These are phyloP conservation scores for Dothidotthia symphoricarpi DNA, from an alignment of 2,329 filamentous ascomycete species.

Conservation along the genomic window DNA sequence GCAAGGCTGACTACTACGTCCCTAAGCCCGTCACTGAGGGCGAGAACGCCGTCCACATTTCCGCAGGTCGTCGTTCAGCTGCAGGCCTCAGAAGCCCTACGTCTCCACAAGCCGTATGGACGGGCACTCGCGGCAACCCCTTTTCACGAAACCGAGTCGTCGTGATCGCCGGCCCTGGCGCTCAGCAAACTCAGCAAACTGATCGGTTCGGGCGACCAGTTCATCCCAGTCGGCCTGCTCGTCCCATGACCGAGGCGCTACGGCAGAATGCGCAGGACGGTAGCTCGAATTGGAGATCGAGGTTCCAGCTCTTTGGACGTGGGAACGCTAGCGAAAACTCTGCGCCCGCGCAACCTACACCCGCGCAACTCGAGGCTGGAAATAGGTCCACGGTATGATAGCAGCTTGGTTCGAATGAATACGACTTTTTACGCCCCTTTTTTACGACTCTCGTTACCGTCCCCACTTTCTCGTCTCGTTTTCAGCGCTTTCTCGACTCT, in stretches of 20 bases:
- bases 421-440: not conserved
- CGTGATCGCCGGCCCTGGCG: conserved; percentile 17
- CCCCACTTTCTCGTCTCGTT: not conserved
- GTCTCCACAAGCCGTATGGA: conserved; percentile 36
- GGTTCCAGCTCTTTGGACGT: conserved; percentile 25
- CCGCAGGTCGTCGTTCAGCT: conserved; percentile 29
- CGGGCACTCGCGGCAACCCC: conserved; percentile 28
- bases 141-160: conserved; percentile 36
- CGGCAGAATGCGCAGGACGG: conserved; percentile 11
- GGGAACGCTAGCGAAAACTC: conserved; percentile 16
- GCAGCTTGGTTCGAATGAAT: not conserved
- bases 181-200: conserved; percentile 11
- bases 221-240: conserved; percentile 27
- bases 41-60: conserved; percentile 35
- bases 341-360: conserved; percentile 26
- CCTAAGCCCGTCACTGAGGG: conserved; percentile 78
- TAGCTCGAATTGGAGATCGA: conserved; percentile 26
- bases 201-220: conserved; percentile 24
- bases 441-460: not conserved
- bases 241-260: conserved; percentile 10
- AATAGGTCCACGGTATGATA: conserved; percentile 22
- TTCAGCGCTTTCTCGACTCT: not conserved
- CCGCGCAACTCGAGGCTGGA: conserved; percentile 40
- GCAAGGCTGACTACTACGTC: conserved; percentile 96
- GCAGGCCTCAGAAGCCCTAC: conserved; percentile 34